Conservation (phyloP, 257 asterid species). For the Solanum chiquidenum region DNA sequence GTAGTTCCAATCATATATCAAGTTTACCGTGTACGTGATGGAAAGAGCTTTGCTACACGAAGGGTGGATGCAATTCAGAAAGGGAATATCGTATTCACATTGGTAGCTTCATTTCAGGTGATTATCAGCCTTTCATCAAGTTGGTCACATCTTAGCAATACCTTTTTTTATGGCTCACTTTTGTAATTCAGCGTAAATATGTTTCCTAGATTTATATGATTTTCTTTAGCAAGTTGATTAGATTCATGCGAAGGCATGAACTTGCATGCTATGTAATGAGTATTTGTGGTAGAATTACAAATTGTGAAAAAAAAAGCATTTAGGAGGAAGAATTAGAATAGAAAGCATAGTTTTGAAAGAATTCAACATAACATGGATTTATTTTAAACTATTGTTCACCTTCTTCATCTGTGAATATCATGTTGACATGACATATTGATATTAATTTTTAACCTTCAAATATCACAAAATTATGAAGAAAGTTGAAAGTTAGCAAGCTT, state of each 20-base stretch:
- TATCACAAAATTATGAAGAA: not conserved
- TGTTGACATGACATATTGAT: not conserved
- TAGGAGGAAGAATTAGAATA: not conserved
- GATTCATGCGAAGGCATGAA: not conserved
- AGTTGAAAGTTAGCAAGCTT: not conserved
- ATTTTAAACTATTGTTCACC: not conserved
- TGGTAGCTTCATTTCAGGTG: constrained; percentile 95
- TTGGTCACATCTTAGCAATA: not conserved
- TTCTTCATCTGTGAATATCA: not conserved
- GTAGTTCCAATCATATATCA: constrained; percentile 91
- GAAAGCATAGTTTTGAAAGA: not conserved
- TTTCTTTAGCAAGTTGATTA: not conserved
- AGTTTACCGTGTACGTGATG: constrained; percentile 89
- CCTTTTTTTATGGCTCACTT: not conserved
- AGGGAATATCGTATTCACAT: constrained; percentile 65
- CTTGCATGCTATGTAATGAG: not conserved
- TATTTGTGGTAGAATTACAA: not conserved
- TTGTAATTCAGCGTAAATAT: not conserved
- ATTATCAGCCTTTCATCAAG: constrained; percentile 1
- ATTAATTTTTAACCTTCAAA: not conserved
- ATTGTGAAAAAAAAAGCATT: not conserved
- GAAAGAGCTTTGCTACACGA: constrained; percentile 96
- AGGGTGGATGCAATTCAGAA: constrained; percentile 94
- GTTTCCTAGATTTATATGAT: not conserved
- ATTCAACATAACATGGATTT: not conserved